phyloP scores from a whole-genome alignment of 2,329 filamentous ascomycete species.

The Ophiostoma australiae region DNA sequence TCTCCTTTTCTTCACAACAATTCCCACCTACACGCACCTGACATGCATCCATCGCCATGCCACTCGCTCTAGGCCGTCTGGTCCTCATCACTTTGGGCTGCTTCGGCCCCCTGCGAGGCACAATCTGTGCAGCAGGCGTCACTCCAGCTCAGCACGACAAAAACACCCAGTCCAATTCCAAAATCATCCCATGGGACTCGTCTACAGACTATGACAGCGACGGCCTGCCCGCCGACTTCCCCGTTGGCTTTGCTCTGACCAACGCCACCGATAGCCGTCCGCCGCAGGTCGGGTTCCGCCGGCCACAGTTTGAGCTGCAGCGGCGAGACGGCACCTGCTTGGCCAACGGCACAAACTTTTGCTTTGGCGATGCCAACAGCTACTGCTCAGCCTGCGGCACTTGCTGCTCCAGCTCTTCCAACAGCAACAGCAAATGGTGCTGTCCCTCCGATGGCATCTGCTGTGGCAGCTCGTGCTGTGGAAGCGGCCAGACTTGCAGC shows the following conservation, averaged over 20 bases:
- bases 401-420: constrained; percentile 30
- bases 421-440: constrained; percentile 29
- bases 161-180: not conserved
- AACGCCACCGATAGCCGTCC: constrained; percentile 26
- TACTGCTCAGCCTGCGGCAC: constrained; percentile 33
- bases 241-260: constrained; percentile 21
- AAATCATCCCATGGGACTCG: not conserved
- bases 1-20: not conserved
- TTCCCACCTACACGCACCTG: not conserved
- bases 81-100: constrained; percentile 22
- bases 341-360: constrained; percentile 36
- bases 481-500: constrained; percentile 32
- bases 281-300: constrained; percentile 27
- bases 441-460: constrained; percentile 31
- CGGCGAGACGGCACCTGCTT: constrained; percentile 32
- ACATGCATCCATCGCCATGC: constrained; percentile 23
- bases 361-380: constrained; percentile 32
- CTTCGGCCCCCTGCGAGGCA: constrained; percentile 9
- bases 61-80: constrained; percentile 25
- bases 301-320: constrained; percentile 24
- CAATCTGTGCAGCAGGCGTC: constrained; percentile 2
- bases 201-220: not conserved
- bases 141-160: not conserved
- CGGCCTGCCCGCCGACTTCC: constrained; percentile 10
- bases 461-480: constrained; percentile 35